These are phyloP conservation scores for Tilletia caries DNA, from an alignment of 1,284 basidiomycete genomes.

Conservation along the genomic window DNA sequence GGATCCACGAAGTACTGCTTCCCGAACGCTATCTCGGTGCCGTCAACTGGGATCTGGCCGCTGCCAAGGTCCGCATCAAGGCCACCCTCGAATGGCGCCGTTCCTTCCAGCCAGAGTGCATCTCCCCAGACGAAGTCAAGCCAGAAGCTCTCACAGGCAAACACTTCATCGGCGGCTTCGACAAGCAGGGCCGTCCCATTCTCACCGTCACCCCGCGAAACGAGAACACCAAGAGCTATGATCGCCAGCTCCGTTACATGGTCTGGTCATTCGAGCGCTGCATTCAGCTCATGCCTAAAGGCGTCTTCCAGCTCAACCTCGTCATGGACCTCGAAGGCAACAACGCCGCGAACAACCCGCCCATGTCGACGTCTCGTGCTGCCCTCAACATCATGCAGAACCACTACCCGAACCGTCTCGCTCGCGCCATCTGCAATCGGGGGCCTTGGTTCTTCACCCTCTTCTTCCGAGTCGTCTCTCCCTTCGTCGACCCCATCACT, in stretches of 20 bases:
- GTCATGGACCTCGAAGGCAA: conserved; percentile 44
- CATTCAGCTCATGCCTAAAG: conserved; percentile 43
- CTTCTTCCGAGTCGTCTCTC: conserved; percentile 74
- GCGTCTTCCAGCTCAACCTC: conserved; percentile 41
- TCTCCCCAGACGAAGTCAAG: conserved; percentile 40
- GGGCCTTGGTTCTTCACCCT: conserved; percentile 60
- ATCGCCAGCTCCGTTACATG: conserved; percentile 45
- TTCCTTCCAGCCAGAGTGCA: conserved; percentile 45
- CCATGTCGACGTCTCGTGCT: conserved; percentile 29
- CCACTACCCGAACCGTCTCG: conserved; percentile 85
- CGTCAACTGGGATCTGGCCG: conserved; percentile 41
- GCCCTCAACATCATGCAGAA: conserved; percentile 71
- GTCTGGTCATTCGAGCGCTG: conserved; percentile 49
- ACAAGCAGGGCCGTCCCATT: conserved; percentile 40
- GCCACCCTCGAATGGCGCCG: conserved; percentile 49
- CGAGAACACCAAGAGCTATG: conserved; percentile 45
- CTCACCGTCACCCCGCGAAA: conserved; percentile 46
- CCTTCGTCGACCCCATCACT: conserved; percentile 85
- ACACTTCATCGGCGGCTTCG: conserved; percentile 47
- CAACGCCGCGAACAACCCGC: conserved; percentile 36
- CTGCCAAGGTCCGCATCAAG: conserved; percentile 30
- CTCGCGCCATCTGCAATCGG: conserved; percentile 78
- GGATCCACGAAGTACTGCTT: conserved; percentile 34
- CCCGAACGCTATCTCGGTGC: conserved; percentile 45
- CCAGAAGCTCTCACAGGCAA: conserved; percentile 47